Evolutionary conservation across 2,329 filamentous ascomycete species (phyloP), one percentile per base, ranked within the genome.

Genomic region (Microdochium paspali): DNA sequence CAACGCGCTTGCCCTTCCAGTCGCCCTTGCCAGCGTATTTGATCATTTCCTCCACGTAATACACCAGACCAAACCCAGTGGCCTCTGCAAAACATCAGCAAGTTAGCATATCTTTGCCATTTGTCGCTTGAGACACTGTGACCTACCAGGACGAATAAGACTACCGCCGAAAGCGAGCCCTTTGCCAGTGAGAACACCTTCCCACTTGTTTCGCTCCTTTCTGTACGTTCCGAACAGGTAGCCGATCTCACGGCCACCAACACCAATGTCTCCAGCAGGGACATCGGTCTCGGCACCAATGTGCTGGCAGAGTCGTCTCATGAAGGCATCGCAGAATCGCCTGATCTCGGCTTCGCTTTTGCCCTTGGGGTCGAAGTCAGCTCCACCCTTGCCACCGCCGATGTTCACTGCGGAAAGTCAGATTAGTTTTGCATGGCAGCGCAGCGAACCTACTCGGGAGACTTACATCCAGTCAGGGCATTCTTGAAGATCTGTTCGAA

Each of bases 401-500:
- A 98, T 96, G 74, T 81, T 88, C 63, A 94, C 82, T 87, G 51
- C 39, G 20, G 18, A 13, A 40, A 5, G 45, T 32, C 42, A 26
- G 24, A 13, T 24, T 52, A 58, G 30, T 58, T 58, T 46, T 48
- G 44, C 67, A 28, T 23, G 44, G 45, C 54, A 26, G 42, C 24
- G 4, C 24, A 46, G 39, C 10, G 26, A 4, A 13, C 1, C n/a
- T 10, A 24, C 23, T 15, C 15, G 3, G 20, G 44, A 35, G 26
- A 20, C 87, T 76, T 75, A 90, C 86, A 73, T 64, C 93, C 93
- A 52, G 93, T 97, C 58, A 97, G 76, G 57, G 93, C 93, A 87
- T 97, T 97, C 82, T 97, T 97, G 80, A 97, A 97, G 73, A 91
- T 94, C 76, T 97, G 93, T 82, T 98, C 93, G 63, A 97, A 97